These are phyloP conservation scores for Sideroxylon spinosum DNA, from an alignment of 179 eudicot genomes.

Conservation along the genomic window DNA sequence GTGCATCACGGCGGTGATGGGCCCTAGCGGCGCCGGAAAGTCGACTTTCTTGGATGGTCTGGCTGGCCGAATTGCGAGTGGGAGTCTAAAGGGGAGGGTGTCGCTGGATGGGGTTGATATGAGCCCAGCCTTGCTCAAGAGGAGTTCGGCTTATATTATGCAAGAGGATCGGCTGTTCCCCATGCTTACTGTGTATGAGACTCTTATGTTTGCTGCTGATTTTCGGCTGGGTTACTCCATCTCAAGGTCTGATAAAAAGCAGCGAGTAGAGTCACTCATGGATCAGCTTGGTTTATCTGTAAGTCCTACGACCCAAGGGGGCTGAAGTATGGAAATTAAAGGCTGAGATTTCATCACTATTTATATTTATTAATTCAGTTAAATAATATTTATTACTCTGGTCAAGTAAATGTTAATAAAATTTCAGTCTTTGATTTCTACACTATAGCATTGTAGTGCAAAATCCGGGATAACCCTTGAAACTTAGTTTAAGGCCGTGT, in stretches of 20 bases:
- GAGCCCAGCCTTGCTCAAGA: conserved; percentile 40
- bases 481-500: no score
- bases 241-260: conserved; percentile 30
- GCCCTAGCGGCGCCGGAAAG: conserved; percentile 46
- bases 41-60: conserved; percentile 41
- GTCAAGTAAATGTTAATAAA: no score
- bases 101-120: conserved; percentile 32
- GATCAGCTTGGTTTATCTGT: conserved; percentile 50
- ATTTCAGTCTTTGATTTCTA: no score
- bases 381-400: no score
- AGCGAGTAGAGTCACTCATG: conserved; percentile 38
- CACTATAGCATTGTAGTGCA: no score
- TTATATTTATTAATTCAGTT: no score
- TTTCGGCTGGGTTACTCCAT: conserved; percentile 32
- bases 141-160: conserved; percentile 49
- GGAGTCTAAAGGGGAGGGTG: conserved; percentile 37
- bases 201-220: conserved; percentile 48
- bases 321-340: no score
- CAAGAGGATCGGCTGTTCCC: conserved; percentile 50
- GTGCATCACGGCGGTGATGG: conserved; percentile 42
- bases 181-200: conserved; percentile 48
- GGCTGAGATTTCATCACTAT: no score
- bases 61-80: conserved; percentile 50
- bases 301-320: conserved; percentile 9
- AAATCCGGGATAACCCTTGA: no score